phyloP scores from a whole-genome alignment of 2,329 filamentous ascomycete genomes.

The Macroventuria anomochaeta region DNA sequence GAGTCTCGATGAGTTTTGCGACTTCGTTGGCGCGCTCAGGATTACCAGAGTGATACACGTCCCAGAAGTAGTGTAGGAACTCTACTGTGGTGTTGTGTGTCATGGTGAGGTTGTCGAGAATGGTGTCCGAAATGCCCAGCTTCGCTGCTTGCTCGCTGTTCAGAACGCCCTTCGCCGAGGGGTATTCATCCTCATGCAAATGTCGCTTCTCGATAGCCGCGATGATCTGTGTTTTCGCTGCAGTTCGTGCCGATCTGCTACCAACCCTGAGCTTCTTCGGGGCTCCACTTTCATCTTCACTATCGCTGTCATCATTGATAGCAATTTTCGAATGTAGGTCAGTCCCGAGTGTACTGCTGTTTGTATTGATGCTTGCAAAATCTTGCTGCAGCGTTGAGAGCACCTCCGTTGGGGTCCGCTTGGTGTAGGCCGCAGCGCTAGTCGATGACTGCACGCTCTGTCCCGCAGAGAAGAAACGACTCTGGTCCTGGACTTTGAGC shows the following conservation, averaged over 20 bases:
- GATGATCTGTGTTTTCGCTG: constrained; percentile 71
- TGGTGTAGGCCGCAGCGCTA: constrained; percentile 65
- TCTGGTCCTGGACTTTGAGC: constrained; percentile 88
- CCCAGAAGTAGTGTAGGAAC: constrained; percentile 98
- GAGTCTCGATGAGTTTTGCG: constrained; percentile 79
- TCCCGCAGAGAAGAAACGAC: constrained; percentile 73
- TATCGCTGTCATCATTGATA: constrained; percentile 69
- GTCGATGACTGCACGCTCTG: constrained; percentile 53
- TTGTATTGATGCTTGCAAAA: constrained; percentile 57
- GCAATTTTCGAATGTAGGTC: constrained; percentile 70
- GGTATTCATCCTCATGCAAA: constrained; percentile 58
- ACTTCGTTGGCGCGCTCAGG: constrained; percentile 80
- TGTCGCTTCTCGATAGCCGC: constrained; percentile 68
- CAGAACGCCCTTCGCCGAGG: constrained; percentile 30
- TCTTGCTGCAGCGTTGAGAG: constrained; percentile 69
- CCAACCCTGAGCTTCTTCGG: constrained; percentile 67
- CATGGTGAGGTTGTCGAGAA: constrained; percentile 69
- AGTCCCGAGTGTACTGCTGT: constrained; percentile 44
- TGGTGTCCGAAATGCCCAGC: constrained; percentile 47
- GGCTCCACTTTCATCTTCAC: constrained; percentile 65
- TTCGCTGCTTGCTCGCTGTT: constrained; percentile 41
- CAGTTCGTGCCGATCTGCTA: constrained; percentile 69
- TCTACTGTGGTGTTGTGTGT: constrained; percentile 94
- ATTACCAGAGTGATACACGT: constrained; percentile 87
- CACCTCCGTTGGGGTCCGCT: constrained; percentile 73